phyloP scores from a whole-genome alignment of 257 asterid genomes.

The Solanum verrucosum region DNA sequence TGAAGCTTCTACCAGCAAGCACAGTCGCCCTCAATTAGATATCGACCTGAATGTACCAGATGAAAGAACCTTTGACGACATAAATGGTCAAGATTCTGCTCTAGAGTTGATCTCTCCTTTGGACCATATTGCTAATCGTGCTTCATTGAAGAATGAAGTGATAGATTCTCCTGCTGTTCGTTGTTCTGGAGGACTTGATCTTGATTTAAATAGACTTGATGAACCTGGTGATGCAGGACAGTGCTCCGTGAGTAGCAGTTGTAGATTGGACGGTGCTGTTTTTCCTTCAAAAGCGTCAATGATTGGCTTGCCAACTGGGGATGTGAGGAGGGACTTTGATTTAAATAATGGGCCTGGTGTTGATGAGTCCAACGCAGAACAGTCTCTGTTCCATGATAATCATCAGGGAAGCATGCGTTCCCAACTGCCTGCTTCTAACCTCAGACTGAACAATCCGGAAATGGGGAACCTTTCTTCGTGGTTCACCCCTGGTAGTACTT shows the following conservation, averaged over 20 bases:
- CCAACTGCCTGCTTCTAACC: conserved; percentile 37
- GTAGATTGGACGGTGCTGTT: conserved; percentile 10
- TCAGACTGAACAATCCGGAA: conserved; percentile 32
- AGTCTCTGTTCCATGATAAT: conserved; percentile 12
- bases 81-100: conserved; percentile 26
- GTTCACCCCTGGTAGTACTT: conserved; percentile 58
- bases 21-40: conserved; percentile 33
- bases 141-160: conserved; percentile 9
- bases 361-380: conserved; percentile 28
- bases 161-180: conserved; percentile 17
- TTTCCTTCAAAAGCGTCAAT: conserved; percentile 13
- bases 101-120: conserved; percentile 11
- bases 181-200: conserved; percentile 33
- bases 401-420: conserved; percentile 27
- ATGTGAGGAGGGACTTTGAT: conserved; percentile 38
- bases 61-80: conserved; percentile 39
- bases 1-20: conserved; percentile 39
- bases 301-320: conserved; percentile 18
- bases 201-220: conserved; percentile 36
- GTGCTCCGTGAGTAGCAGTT: conserved; percentile 23
- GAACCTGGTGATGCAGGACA: conserved; percentile 27
- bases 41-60: conserved; percentile 48
- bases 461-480: conserved; percentile 58
- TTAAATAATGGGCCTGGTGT: conserved; percentile 38
- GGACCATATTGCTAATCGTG: conserved; percentile 7